Evolutionary conservation across 2,329 filamentous ascomycete species (phyloP).

Genomic region (Penicillium polonicum): DNA sequence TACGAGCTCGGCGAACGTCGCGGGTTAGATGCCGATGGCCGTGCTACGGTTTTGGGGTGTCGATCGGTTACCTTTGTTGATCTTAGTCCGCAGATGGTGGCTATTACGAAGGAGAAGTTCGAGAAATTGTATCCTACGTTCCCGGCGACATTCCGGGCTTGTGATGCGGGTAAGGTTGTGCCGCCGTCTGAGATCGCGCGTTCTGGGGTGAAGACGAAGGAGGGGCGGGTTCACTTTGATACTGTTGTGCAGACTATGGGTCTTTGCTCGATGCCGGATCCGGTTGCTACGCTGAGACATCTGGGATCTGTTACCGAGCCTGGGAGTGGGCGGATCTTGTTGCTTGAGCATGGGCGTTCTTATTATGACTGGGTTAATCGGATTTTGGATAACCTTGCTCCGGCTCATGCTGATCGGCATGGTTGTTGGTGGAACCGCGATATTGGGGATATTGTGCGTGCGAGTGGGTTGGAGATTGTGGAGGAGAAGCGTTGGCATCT

Average conservation of each 20-base stretch:
- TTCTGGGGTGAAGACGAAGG: background rate
- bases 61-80: slow-evolving; percentile 50
- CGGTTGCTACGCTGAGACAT: slow-evolving; percentile 43
- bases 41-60: slow-evolving; percentile 34
- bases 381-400: slow-evolving; percentile 48
- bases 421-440: slow-evolving; percentile 56
- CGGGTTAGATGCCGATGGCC: slow-evolving; percentile 33
- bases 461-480: slow-evolving; percentile 50
- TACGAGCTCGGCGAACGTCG: slow-evolving; percentile 44
- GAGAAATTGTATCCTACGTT: slow-evolving; percentile 35
- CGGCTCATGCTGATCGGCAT: slow-evolving; percentile 50
- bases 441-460: slow-evolving; percentile 48
- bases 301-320: slow-evolving; percentile 42
- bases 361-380: slow-evolving; percentile 49
- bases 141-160: slow-evolving; percentile 35
- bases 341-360: slow-evolving; percentile 52
- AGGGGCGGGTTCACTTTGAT: slow-evolving; percentile 38
- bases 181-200: slow-evolving; percentile 4
- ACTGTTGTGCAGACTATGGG: slow-evolving; percentile 53
- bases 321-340: slow-evolving; percentile 43
- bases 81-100: slow-evolving; percentile 49
- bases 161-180: slow-evolving; percentile 37
- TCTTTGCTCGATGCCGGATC: slow-evolving; percentile 49
- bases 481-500: slow-evolving; percentile 49
- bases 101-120: slow-evolving; percentile 47